A percentile compares a stretch with the other conserved stretches of the same genome.
These are phyloP conservation scores for Skeletonema menzelii DNA, from an alignment of 108 stramenopile species.

Conservation along the genomic window DNA sequence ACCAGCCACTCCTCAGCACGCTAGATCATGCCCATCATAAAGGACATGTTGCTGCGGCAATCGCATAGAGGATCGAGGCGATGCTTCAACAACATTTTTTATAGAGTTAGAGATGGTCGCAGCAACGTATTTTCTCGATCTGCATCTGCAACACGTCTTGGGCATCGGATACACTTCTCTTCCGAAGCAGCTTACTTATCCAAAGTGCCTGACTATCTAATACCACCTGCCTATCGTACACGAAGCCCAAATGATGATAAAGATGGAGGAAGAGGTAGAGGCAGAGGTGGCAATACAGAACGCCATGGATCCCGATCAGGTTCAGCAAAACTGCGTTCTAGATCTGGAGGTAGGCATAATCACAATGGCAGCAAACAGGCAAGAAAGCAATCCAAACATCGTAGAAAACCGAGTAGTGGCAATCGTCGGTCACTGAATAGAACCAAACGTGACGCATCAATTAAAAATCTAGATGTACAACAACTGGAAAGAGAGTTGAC, in stretches of 20 bases:
- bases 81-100: not conserved
- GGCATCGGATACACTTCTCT: not conserved
- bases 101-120: not conserved
- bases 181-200: not conserved
- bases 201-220: slow-evolving; percentile 20
- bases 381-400: not conserved
- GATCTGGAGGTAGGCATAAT: not conserved
- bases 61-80: not conserved
- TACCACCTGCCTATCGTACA: slow-evolving; percentile 28
- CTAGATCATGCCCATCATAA: not conserved
- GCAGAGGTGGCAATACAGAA: not conserved
- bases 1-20: too few relatives aligned
- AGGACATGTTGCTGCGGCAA: not conserved
- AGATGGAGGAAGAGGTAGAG: not conserved
- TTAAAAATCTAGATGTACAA: not conserved
- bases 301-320: not conserved
- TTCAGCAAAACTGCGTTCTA: not conserved
- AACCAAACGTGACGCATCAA: not conserved
- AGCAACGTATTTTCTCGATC: not conserved
- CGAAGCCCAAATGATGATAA: not conserved
- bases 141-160: not conserved
- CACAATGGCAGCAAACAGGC: not conserved
- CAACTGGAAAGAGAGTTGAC: slow-evolving; percentile 3
- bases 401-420: not conserved
- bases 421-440: not conserved